A percentile compares a stretch with the other conserved stretches of the same genome.
Conservation (phyloP, 768 basidiomycete species). For the Leccinum boreale region DNA sequence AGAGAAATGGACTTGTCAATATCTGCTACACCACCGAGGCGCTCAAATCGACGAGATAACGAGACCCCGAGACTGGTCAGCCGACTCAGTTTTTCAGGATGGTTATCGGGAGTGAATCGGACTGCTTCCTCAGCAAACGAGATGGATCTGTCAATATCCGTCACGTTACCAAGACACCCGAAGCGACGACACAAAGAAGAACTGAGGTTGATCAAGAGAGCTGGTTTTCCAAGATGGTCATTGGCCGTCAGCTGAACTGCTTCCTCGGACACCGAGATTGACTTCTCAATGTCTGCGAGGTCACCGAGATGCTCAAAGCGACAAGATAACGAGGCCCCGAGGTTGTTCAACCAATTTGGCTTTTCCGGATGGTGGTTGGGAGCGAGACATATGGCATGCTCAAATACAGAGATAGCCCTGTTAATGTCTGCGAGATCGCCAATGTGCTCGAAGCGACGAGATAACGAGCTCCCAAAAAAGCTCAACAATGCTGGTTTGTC, state of each 20-base stretch:
- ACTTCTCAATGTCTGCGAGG: neutral
- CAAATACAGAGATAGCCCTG: neutral
- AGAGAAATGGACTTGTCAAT: neutral
- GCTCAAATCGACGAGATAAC: neutral
- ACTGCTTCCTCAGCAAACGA: neutral
- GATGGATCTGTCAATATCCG: neutral
- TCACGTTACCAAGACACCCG: neutral
- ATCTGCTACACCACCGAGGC: neutral
- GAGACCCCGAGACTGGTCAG: neutral
- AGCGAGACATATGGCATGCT: neutral
- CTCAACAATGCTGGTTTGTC: neutral
- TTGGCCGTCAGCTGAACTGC: neutral
- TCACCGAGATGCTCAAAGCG: neutral
- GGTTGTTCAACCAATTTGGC: neutral
- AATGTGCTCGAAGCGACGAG: neutral
- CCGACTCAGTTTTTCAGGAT: neutral
- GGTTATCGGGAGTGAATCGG: neutral
- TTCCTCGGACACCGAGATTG: neutral
- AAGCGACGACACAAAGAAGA: neutral
- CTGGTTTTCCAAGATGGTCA: neutral
- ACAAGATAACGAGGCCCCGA: neutral
- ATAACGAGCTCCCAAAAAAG: neutral
- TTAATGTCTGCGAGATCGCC: neutral
- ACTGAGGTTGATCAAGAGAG: neutral
- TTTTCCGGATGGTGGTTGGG: neutral